Base-by-base conservation (phyloP, 352 stramenopile genomes). In the Globisporangium barbulae region DNA sequence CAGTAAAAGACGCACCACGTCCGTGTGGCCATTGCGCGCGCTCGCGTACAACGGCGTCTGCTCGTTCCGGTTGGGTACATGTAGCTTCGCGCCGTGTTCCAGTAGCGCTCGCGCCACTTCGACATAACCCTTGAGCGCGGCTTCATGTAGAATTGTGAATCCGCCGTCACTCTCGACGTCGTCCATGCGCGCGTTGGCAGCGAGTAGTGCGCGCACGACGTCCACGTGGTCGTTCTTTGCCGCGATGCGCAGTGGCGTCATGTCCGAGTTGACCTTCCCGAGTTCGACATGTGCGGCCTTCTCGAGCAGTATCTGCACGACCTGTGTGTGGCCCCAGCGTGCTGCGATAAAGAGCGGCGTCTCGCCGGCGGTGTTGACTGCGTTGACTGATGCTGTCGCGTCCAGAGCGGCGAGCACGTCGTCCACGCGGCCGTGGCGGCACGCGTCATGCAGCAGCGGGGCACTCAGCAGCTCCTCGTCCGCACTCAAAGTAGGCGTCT, bases 41-140 rank as follows among this genome's bases (percentile, higher is more conserved):
- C 31, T 44, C 10, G 8, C 53, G 37, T 59, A 59, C 35, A 59
- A 19, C n/a, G 31, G 19, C 17, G 53, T 31, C 22, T 25, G 30
- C 21, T 59, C 31, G 37, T 59, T 59, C 33, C 53, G 53, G 22
- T 59, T 59, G 9, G 53, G 53, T 19, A 59, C 30, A 31, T 59
- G n/a, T 33, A 59, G 19, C 13, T 30, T 17, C n/a, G 53, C 53
- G 5, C 53, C 53, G 19, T 42, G n/a, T 15, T 31, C 53, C 9
- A 59, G 19, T 33, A 59, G 37, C 53, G 8, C 31, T 5, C 21
- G 17, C 53, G 22, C 53, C 10, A 59, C n/a, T 25, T 59, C 15
- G 1, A 30, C 35, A 33, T 31, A 8, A 2, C 53, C 53, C 6
- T 59, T 31, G 5, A 33, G n/a, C 8, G 53, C 53, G 17, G 31